A percentile compares a stretch with the other conserved stretches of the same genome.
Evolutionary conservation across 2,329 filamentous ascomycete species (phyloP).

Genomic region (Pyrenochaeta sp.): DNA sequence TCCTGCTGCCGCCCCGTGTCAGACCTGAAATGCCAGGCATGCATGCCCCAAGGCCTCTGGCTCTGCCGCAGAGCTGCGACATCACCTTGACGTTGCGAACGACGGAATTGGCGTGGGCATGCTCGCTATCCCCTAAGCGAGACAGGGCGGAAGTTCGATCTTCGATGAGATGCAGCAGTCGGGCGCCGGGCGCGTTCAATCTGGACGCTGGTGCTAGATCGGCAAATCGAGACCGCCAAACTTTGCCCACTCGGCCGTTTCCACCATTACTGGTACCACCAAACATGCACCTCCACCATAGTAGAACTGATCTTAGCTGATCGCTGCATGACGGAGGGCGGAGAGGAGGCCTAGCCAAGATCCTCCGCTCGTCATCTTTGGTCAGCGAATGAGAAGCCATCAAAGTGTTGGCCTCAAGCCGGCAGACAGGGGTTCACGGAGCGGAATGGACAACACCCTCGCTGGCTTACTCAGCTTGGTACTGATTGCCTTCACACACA

Average conservation of each 20-base stretch:
- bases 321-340: conserved; percentile 4
- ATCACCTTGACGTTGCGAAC: too few relatives aligned
- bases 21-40: too few relatives aligned
- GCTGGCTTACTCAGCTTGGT: too few relatives aligned
- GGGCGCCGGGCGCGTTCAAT: not conserved
- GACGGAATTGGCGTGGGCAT: too few relatives aligned
- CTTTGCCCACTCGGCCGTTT: too few relatives aligned
- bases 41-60: too few relatives aligned
- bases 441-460: too few relatives aligned
- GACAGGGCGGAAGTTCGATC: not conserved
- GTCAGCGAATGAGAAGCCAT: not conserved
- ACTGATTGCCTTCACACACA: too few relatives aligned
- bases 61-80: not conserved
- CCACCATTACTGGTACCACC: not conserved
- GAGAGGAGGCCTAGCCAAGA: conserved; percentile 21
- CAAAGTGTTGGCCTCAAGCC: too few relatives aligned
- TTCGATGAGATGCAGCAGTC: not conserved
- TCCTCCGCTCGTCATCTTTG: conserved; percentile 3
- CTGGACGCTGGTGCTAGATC: not conserved
- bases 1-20: too few relatives aligned
- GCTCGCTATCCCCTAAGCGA: not conserved
- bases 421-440: too few relatives aligned
- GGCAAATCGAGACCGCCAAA: not conserved
- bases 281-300: not conserved
- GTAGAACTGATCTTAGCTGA: not conserved